Evolutionary conservation across 164 flowering plant species (phyloP).

Genomic region (Taxillus chinensis): DNA sequence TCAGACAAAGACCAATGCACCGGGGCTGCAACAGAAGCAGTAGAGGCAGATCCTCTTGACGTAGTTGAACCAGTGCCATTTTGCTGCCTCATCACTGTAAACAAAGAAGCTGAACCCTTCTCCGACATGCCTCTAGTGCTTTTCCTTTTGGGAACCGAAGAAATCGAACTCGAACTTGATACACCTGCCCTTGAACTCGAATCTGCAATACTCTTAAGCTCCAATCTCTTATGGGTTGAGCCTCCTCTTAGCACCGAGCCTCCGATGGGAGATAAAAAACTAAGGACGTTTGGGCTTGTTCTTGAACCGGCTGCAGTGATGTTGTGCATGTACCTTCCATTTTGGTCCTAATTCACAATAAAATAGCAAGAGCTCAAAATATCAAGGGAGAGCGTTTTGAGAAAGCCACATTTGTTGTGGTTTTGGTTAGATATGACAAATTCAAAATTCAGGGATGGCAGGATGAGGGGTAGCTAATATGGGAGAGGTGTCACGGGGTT

Average conservation of each 20-base stretch:
- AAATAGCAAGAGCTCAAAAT: too few relatives aligned
- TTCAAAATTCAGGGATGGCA: too few relatives aligned
- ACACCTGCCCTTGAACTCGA: conserved; percentile 13
- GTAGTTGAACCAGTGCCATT: conserved; percentile 12
- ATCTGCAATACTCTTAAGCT: conserved; percentile 10
- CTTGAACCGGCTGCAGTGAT: too few relatives aligned
- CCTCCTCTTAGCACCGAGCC: conserved; percentile 6
- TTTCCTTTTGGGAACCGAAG: conserved; percentile 44
- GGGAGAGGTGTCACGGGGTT: too few relatives aligned
- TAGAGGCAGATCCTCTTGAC: conserved; percentile 12
- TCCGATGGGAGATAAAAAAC: too few relatives aligned
- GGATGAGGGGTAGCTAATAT: too few relatives aligned
- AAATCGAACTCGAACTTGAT: conserved; percentile 19
- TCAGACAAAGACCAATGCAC: conserved; percentile 45
- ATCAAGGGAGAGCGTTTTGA: too few relatives aligned
- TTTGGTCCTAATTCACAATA: too few relatives aligned
- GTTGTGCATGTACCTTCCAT: too few relatives aligned
- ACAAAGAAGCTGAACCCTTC: conserved; percentile 28
- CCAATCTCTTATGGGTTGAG: conserved; percentile 22
- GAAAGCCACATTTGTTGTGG: too few relatives aligned
- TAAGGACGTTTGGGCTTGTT: too few relatives aligned
- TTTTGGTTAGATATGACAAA: too few relatives aligned
- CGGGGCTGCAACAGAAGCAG: conserved; percentile 29
- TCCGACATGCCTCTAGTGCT: conserved; percentile 73
- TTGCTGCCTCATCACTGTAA: conserved; percentile 12